Base-by-base conservation (phyloP, 768 basidiomycete species). In the Russula foetens region DNA sequence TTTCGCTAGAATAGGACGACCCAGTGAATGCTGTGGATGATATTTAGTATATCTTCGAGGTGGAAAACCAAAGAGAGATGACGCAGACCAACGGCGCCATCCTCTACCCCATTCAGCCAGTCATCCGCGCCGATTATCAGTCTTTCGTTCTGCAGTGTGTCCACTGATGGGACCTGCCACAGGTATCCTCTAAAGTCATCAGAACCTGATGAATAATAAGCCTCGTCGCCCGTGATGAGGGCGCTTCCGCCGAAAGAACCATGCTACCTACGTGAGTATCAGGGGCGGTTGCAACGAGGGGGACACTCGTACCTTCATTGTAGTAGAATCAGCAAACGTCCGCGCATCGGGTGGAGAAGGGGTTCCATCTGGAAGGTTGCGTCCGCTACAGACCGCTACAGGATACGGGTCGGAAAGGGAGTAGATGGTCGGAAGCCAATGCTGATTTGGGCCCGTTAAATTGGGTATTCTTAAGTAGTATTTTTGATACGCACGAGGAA, bases 111-210 rank as follows among this genome's bases (percentile, higher is more conserved):
- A 17, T 68, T 68, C 17, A 67, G 64, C 84, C 87, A 84, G 53
- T 80, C 75, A 17, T 72, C 70, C 19, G 72, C 61, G 31, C 72
- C 70, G 47, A 88, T 70, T 48, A 79, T 75, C 52, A 71, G 69
- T 45, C 88, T 76, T 61, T 71, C 71, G 26, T 77, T 76, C 1
- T 68, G 59, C 47, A 90, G 75, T 17, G 73, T 71, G 11, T 66
- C 59, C 3, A 79, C 62, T 14, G 78, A 67, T 4, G 91, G 90
- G 38, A 93, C 75, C 64, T 80, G 82, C 91, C 91, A 93, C 24
- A 90, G 69, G 64, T 92, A 92, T 21, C 78, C 82, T 39, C 84
- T 77, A 68, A 92, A 92, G 70, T 92, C 88, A 68, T 93, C 91
- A 12, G 88, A 91, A 17, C 91, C 91, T n/a, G 81, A 80, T 38